Percentiles rank a stretch among this genome's conserved stretches.
Conservation (phyloP, 1,284 basidiomycete genomes). For the Tylopilus sp. region DNA sequence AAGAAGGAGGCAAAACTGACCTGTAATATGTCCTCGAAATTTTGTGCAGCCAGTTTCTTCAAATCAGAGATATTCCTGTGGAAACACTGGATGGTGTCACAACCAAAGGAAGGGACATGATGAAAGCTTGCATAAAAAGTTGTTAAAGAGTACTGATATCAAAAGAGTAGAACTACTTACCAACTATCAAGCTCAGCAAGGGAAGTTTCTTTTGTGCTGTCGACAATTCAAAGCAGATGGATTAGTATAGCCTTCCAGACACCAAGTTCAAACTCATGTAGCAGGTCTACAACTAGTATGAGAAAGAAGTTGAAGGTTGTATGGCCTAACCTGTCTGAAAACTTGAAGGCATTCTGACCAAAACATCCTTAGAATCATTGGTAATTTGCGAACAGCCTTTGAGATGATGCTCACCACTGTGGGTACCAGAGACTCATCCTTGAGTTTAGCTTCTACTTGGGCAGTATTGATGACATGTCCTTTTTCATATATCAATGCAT, state of each 20-base stretch:
- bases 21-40: slow-evolving; percentile 43
- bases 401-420: slow-evolving; percentile 1
- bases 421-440: slow-evolving; percentile 7
- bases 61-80: slow-evolving; percentile 39
- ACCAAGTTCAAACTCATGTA: slow-evolving; percentile 40
- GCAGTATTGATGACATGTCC: not conserved
- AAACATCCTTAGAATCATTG: too few relatives aligned
- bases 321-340: slow-evolving; percentile 7
- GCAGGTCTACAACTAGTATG: slow-evolving; percentile 29
- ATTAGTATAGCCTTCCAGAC: slow-evolving; percentile 18
- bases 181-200: not conserved
- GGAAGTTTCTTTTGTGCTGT: not conserved
- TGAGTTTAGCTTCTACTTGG: not conserved
- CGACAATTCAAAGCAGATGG: slow-evolving; percentile 27
- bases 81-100: slow-evolving; percentile 12
- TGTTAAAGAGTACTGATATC: too few relatives aligned
- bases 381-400: too few relatives aligned
- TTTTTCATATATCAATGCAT: slow-evolving; percentile 33
- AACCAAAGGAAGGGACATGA: slow-evolving; percentile 36
- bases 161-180: not conserved
- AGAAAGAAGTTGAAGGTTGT: slow-evolving; percentile 18
- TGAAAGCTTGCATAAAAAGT: slow-evolving; percentile 2
- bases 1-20: slow-evolving; percentile 14
- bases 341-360: slow-evolving; percentile 19
- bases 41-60: slow-evolving; percentile 43